These are phyloP conservation scores for Aspergillus persii DNA, from an alignment of 2,329 filamentous ascomycete genomes.

Conservation along the genomic window DNA sequence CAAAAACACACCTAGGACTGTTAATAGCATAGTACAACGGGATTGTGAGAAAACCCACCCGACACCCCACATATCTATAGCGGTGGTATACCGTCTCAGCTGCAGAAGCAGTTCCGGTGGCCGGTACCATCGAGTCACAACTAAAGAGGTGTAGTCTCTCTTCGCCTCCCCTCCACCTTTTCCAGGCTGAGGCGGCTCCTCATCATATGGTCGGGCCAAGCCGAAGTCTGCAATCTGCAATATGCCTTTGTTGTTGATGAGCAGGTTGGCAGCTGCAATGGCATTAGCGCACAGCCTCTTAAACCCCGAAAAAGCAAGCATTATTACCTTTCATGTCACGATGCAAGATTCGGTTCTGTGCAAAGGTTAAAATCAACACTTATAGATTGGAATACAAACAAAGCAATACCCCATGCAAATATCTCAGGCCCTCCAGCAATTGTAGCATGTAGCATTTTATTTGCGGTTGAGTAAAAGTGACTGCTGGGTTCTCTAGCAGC, in stretches of 20 bases:
- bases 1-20: constrained; percentile 78
- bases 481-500: constrained; percentile 88
- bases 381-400: background rate
- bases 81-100: constrained; percentile 88
- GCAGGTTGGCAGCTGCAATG: constrained; percentile 73
- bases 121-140: constrained; percentile 95
- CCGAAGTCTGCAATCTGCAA: constrained; percentile 98
- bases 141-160: constrained; percentile 91
- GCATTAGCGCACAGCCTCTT: constrained; percentile 3
- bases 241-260: constrained; percentile 91
- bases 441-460: constrained; percentile 99
- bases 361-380: constrained; percentile 13
- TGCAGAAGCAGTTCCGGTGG: constrained; percentile 89
- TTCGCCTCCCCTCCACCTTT: constrained; percentile 78
- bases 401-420: constrained; percentile 70
- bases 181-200: constrained; percentile 71
- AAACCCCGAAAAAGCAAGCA: constrained; percentile 4
- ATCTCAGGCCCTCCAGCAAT: constrained; percentile 81
- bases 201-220: constrained; percentile 88
- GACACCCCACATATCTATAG: constrained; percentile 97
- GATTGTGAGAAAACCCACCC: constrained; percentile 58
- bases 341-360: constrained; percentile 74
- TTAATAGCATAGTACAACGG: background rate
- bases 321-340: constrained; percentile 81
- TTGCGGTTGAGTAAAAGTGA: constrained; percentile 81